Conservation (phyloP, 129 eudicot species). For the Flaveria linearis region DNA sequence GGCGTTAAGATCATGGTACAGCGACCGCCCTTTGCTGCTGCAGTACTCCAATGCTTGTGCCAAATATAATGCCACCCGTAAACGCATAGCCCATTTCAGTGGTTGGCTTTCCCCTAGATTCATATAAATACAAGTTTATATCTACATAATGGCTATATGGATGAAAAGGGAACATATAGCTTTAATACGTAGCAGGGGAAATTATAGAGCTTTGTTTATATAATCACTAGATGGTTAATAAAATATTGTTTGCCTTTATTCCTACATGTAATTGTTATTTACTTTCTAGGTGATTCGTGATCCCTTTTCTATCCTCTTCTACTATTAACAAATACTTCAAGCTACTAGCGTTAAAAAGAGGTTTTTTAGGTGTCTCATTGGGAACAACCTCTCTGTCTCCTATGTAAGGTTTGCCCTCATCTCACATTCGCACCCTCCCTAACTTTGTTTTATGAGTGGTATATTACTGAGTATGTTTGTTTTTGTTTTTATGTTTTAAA, state of each 20-base stretch:
- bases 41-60: constrained; percentile 92
- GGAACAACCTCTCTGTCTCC: too few species aligned
- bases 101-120: constrained; percentile 75
- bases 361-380: too few species aligned
- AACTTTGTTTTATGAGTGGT: too few species aligned
- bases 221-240: background rate
- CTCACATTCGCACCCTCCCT: too few species aligned
- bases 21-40: constrained; percentile 65
- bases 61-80: constrained; percentile 74
- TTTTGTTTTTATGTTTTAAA: background rate
- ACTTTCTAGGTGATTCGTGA: too few species aligned
- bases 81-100: constrained; percentile 81
- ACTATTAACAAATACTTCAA: too few species aligned
- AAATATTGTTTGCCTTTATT: too few species aligned
- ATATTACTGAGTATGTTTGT: too few species aligned
- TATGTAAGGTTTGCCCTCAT: too few species aligned
- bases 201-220: background rate
- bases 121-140: background rate
- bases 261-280: too few species aligned
- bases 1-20: constrained; percentile 87
- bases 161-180: background rate
- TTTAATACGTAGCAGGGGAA: background rate
- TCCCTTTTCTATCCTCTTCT: too few species aligned
- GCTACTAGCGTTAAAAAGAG: too few species aligned
- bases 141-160: background rate